Conservation (phyloP, 1,284 basidiomycete genomes). For the Phlebopus sp. region DNA sequence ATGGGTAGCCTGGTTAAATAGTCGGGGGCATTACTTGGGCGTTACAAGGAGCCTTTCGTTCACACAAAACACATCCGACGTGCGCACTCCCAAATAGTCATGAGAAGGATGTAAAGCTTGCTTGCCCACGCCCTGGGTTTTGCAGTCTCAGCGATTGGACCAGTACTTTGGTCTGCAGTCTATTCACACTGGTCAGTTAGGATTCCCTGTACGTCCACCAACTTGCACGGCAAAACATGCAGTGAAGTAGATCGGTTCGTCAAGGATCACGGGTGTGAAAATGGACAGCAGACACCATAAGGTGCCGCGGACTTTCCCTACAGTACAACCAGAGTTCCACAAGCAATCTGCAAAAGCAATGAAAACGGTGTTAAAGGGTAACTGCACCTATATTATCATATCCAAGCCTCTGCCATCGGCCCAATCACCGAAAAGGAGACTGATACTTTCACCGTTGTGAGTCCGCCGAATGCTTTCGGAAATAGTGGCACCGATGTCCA, state of each 20-base stretch:
- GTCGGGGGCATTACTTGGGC: not conserved
- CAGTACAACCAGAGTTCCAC: too few species aligned
- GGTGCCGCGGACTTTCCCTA: not conserved
- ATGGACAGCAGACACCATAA: not conserved
- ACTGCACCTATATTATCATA: constrained; percentile 26
- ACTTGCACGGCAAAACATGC: too few species aligned
- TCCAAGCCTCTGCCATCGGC: constrained; percentile 47
- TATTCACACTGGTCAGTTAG: too few species aligned
- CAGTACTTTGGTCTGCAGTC: not conserved
- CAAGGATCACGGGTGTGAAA: not conserved
- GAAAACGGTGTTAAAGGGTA: not conserved
- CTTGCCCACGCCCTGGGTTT: not conserved
- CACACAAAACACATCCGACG: not conserved
- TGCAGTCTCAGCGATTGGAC: not conserved
- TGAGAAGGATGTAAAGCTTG: not conserved
- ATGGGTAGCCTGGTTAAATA: not conserved
- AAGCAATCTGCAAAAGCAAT: not conserved
- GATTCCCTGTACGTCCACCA: too few species aligned
- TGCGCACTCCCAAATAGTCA: not conserved
- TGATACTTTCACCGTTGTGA: constrained; percentile 94
- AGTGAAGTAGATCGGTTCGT: too few species aligned
- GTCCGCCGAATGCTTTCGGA: constrained; percentile 96
- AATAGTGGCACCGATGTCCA: constrained; percentile 90
- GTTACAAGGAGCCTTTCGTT: not conserved
- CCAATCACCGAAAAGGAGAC: constrained; percentile 79